Percentiles rank a stretch among this genome's conserved stretches.
These are phyloP conservation scores for Cucumis sativus DNA, from an alignment of 306 rosid genomes.

Conservation along the genomic window Cucumber_9930_V3 NC_026659.2:28995001-28995500, in stretches of 20 bases:
- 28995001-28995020: background rate
- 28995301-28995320: conserved; percentile 91
- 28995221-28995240: conserved; percentile 96
- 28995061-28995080: conserved; percentile 1
- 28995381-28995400: too few species aligned
- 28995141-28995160: conserved; percentile 78
- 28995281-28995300: conserved; percentile 81
- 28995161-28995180: conserved; percentile 78
- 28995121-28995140: conserved; percentile 95
- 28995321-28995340: conserved; percentile 8
- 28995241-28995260: conserved; percentile 79
- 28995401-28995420: too few species aligned
- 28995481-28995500: conserved; percentile 11
- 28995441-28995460: background rate
- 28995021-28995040: background rate
- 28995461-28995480: background rate
- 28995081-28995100: conserved; percentile 83
- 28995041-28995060: background rate
- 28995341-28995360: conserved; percentile 9
- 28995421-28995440: background rate
- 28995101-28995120: conserved; percentile 80
- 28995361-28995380: background rate
- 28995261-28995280: conserved; percentile 64
- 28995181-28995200: conserved; percentile 83
- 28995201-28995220: conserved; percentile 60